Conservation (phyloP, 805 yeast genomes). For the Dipodascopsis uninucleata region DNA sequence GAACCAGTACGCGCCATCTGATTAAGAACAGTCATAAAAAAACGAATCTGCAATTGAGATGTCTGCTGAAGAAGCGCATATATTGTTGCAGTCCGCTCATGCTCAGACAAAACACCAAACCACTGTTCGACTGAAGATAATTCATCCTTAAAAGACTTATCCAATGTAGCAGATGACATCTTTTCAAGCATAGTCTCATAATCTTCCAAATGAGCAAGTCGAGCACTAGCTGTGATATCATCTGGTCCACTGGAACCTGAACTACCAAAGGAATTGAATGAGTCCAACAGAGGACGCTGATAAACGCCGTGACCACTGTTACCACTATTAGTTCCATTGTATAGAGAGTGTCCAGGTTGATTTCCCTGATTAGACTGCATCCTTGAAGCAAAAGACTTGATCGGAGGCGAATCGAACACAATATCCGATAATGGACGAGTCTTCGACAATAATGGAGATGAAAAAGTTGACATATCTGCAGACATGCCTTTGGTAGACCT, state of each 20-base stretch:
- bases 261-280: slow-evolving; percentile 2
- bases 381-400: not conserved
- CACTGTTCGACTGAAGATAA: slow-evolving; percentile 40
- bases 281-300: not conserved
- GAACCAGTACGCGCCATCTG: slow-evolving; percentile 33
- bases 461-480: slow-evolving; percentile 9
- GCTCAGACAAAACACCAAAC: slow-evolving; percentile 39
- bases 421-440: slow-evolving; percentile 13
- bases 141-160: slow-evolving; percentile 36
- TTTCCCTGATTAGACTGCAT: slow-evolving; percentile 1
- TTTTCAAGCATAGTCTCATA: slow-evolving; percentile 30
- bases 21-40: slow-evolving; percentile 36
- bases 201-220: slow-evolving; percentile 13
- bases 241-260: slow-evolving; percentile 31
- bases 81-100: slow-evolving; percentile 41
- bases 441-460: slow-evolving; percentile 8
- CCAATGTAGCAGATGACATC: slow-evolving; percentile 34
- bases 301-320: slow-evolving; percentile 6
- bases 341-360: not conserved
- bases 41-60: slow-evolving; percentile 36
- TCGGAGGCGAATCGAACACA: slow-evolving; percentile 6
- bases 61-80: slow-evolving; percentile 38
- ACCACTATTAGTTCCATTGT: slow-evolving; percentile 4
- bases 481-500: too few species aligned
- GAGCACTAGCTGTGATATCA: slow-evolving; percentile 37